Base-by-base conservation (phyloP, 352 stramenopile species). In the Pythium aristosporum region DNA sequence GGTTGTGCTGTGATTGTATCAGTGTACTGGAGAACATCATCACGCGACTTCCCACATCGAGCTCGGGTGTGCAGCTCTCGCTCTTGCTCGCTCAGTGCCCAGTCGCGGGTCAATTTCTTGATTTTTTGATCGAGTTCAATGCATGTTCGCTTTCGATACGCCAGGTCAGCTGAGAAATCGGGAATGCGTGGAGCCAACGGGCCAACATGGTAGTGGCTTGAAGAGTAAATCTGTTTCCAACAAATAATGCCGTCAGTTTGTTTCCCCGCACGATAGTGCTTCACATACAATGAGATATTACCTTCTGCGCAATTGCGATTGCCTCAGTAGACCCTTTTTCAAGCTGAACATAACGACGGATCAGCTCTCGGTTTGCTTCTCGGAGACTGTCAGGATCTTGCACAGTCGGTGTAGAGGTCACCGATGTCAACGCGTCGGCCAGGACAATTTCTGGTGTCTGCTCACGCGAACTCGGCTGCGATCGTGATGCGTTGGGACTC, bases 51-150 rank as follows among this genome's bases (percentile, higher is more conserved):
- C 18, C 43, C 68, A 23, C 71, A 58, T 25, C 62, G 72, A 1
- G 72, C 62, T 53, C 70, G 74, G 0, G 76, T 91, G 46, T 72
- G 53, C 8, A 65, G 13, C 34, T 85, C 52, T 2, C 78, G 79
- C 12, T 83, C 60, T 11, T 61, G 34, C 20, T 91, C 82, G 5
- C 65, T 74, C 10, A 73, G 50, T 21, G 66, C 70, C 82, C 75
- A 84, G 12, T 85, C 75, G 1, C 71, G 43, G 42, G 87, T 87
- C 73, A 89, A 87, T 16, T 63, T 68, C 25, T 83, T 65, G n/a
- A 89, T 63, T 32, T 72, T 74, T 11, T 41, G 48, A 2, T 70
- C 66, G 1, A 91, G 69, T 51, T 73, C 49, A 2, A 57, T 42
- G 21, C 86, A 60, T 8, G 53, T 71, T 59, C 76, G 72, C 62